Evolutionary conservation across 1,284 basidiomycete genomes (phyloP).

Genomic region (Inonotus hispidus): DNA sequence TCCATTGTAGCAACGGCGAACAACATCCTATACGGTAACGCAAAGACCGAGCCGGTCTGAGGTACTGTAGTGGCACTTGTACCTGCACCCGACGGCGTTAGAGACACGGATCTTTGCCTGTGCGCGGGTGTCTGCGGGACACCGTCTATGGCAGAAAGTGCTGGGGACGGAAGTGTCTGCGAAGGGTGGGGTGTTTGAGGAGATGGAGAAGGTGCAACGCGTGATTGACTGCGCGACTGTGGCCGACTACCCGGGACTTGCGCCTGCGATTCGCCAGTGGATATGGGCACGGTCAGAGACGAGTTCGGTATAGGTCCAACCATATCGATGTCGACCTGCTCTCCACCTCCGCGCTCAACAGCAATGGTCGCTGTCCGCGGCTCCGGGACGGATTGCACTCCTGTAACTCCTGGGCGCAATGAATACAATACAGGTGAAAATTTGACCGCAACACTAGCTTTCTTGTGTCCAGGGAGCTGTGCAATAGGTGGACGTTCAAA

Average conservation of each 20-base stretch:
- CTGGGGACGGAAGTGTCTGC: conserved; percentile 45
- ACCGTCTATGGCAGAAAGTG: conserved; percentile 51
- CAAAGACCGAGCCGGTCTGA: conserved; percentile 65
- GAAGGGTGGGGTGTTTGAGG: conserved; percentile 18
- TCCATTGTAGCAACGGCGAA: conserved; percentile 98
- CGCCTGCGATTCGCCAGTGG: neutral
- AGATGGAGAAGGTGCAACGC: conserved; percentile 22
- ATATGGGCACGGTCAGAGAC: neutral
- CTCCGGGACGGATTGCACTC: conserved; percentile 35
- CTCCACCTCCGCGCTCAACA: conserved; percentile 61
- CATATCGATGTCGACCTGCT: conserved; percentile 55
- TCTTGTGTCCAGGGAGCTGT: conserved; percentile 94
- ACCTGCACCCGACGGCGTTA: conserved; percentile 23
- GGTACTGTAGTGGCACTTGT: conserved; percentile 18
- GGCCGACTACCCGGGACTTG: neutral
- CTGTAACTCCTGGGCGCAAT: conserved; percentile 57
- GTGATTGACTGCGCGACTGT: conserved; percentile 1
- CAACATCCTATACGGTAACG: conserved; percentile 89
- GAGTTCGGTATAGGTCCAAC: conserved; percentile 22
- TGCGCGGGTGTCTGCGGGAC: conserved; percentile 46
- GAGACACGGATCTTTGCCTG: conserved; percentile 14
- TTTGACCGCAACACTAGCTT: conserved; percentile 87
- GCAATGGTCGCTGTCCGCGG: conserved; percentile 54
- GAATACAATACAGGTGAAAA: conserved; percentile 95
- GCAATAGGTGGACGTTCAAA: conserved; percentile 89